phyloP scores from a whole-genome alignment of 2,329 filamentous ascomycete species.

The Curvularia spicifera region DNA sequence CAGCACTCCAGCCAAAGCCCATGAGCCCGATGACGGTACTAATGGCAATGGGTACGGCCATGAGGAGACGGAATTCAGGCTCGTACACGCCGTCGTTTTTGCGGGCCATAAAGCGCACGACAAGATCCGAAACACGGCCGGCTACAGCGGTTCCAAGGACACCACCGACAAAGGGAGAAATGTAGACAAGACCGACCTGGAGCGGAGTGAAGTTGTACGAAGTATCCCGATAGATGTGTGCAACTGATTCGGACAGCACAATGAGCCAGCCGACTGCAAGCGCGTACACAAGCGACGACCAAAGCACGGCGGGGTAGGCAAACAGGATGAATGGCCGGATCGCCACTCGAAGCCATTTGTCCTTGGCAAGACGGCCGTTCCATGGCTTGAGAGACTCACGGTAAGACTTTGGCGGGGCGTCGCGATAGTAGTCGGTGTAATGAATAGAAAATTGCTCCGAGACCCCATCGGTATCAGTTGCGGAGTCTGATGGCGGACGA shows the following conservation, averaged over 20 bases:
- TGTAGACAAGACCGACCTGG: constrained; percentile 83
- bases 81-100: constrained; percentile 94
- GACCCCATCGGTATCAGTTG: constrained; percentile 26
- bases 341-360: constrained; percentile 80
- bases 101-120: constrained; percentile 81
- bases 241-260: constrained; percentile 86
- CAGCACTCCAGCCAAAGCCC: constrained; percentile 93
- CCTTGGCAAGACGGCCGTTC: constrained; percentile 74
- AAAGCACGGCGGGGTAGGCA: constrained; percentile 85
- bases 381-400: constrained; percentile 75
- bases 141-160: constrained; percentile 91
- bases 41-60: constrained; percentile 80
- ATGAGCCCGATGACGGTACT: constrained; percentile 85
- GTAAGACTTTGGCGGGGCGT: constrained; percentile 73
- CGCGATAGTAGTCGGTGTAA: constrained; percentile 75
- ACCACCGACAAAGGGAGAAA: constrained; percentile 77
- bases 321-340: constrained; percentile 84
- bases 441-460: constrained; percentile 39
- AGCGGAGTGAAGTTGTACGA: constrained; percentile 83
- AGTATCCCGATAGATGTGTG: constrained; percentile 75
- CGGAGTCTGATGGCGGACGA: constrained; percentile 16
- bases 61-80: constrained; percentile 72
- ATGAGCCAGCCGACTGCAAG: constrained; percentile 95
- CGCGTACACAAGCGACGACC: constrained; percentile 84
- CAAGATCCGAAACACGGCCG: constrained; percentile 82